A percentile compares a stretch with the other conserved stretches of the same genome.
These are phyloP conservation scores for Candida succiphila DNA, from an alignment of 805 yeast genomes.

Conservation along the genomic window DNA sequence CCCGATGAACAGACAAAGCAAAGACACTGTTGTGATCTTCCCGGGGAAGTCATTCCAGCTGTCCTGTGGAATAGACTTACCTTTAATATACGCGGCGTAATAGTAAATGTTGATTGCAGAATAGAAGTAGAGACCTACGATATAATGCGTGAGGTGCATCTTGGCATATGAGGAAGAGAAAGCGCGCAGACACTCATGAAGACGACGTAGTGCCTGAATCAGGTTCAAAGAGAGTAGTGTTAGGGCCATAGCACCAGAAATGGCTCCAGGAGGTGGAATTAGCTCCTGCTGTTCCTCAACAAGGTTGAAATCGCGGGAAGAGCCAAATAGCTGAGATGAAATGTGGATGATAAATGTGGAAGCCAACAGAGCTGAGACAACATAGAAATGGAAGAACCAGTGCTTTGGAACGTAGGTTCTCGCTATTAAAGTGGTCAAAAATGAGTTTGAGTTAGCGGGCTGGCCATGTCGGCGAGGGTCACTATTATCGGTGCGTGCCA, in stretches of 20 bases:
- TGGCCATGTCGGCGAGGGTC: no score
- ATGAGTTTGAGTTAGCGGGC: not conserved
- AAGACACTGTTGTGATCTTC: not conserved
- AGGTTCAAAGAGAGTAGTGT: conserved; percentile 17
- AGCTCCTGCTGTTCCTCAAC: no score
- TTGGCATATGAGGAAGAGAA: conserved; percentile 35
- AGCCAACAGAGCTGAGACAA: conserved; percentile 13
- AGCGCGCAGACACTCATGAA: conserved; percentile 42
- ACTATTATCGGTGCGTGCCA: conserved; percentile 3
- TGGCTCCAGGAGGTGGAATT: no score
- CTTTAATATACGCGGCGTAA: not conserved
- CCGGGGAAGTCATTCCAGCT: no score
- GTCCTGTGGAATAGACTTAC: not conserved
- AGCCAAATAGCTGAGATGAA: no score
- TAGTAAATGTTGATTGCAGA: conserved; percentile 27
- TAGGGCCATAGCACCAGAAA: no score
- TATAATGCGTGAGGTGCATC: conserved; percentile 59
- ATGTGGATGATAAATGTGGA: not conserved
- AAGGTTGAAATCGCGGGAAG: no score
- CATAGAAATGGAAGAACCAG: conserved; percentile 57
- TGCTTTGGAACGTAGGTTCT: conserved; percentile 44
- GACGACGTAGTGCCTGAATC: conserved; percentile 48
- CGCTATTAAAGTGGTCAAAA: not conserved
- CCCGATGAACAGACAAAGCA: not conserved
- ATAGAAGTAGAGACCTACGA: conserved; percentile 56